A percentile compares a stretch with the other conserved stretches of the same genome.
phyloP scores from a whole-genome alignment of 2,329 filamentous ascomycete genomes.

The Fusarium heterosporum region DNA sequence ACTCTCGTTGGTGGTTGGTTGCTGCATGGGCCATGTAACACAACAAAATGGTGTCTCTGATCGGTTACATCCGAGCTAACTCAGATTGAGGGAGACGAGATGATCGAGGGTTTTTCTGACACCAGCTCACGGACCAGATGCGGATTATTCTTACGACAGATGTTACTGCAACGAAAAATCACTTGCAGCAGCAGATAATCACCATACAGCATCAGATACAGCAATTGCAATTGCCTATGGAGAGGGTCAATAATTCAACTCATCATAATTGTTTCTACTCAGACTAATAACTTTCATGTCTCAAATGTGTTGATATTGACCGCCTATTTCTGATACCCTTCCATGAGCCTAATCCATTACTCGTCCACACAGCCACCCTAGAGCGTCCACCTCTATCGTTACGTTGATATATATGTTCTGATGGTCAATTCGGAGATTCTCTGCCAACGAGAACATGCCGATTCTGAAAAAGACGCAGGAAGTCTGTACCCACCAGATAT shows the following conservation, averaged over 20 bases:
- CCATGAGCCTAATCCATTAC: no score
- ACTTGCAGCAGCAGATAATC: not conserved
- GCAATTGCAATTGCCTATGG: not conserved
- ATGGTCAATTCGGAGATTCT: slow-evolving; percentile 8
- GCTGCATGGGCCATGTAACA: slow-evolving; percentile 8
- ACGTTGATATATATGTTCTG: not conserved
- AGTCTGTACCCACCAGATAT: not conserved
- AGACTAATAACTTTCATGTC: not conserved
- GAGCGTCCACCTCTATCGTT: slow-evolving; percentile 7
- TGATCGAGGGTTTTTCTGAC: slow-evolving; percentile 5
- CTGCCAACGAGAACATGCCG: slow-evolving; percentile 7
- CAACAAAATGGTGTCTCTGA: slow-evolving; percentile 34
- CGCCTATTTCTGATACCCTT: not conserved
- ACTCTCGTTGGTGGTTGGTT: slow-evolving; percentile 18
- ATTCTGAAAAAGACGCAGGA: not conserved
- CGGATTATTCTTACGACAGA: not conserved
- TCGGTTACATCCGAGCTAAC: slow-evolving; percentile 43
- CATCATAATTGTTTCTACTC: not conserved
- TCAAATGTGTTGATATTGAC: not conserved
- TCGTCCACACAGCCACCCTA: slow-evolving; percentile 23
- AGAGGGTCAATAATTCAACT: not conserved
- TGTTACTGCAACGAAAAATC: slow-evolving; percentile 7
- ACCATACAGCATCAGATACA: not conserved
- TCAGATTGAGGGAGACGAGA: slow-evolving; percentile 19
- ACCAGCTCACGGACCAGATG: slow-evolving; percentile 22